These are phyloP conservation scores for Mycena maculata DNA, from an alignment of 768 basidiomycete genomes.

Conservation along the genomic window DNA sequence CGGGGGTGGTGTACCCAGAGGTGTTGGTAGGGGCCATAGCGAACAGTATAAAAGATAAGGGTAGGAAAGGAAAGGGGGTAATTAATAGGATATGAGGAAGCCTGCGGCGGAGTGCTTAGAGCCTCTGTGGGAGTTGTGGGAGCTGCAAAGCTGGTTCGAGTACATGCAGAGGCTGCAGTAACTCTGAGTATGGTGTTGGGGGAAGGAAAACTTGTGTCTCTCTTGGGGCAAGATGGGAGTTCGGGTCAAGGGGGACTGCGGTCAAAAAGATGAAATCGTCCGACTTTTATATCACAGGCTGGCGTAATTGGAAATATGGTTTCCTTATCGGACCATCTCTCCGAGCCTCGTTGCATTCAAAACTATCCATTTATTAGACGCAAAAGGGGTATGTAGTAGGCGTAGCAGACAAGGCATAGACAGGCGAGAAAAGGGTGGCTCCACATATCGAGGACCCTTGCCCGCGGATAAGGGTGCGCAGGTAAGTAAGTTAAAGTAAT, in stretches of 20 bases:
- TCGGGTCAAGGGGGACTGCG: not conserved
- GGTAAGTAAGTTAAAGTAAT: too few relatives aligned
- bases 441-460: constrained; percentile 13
- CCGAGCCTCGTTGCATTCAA: too few relatives aligned
- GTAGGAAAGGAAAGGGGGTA: constrained; percentile 41
- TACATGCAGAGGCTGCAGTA: constrained; percentile 82
- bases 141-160: constrained; percentile 92
- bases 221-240: not conserved
- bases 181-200: constrained; percentile 35
- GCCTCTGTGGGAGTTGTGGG: constrained; percentile 92
- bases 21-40: constrained; percentile 67
- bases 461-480: constrained; percentile 14
- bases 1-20: constrained; percentile 80
- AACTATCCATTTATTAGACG: constrained; percentile 2
- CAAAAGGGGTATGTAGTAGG: constrained; percentile 22
- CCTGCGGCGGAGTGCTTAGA: constrained; percentile 83
- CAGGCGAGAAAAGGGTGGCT: constrained; percentile 10
- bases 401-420: constrained; percentile 18
- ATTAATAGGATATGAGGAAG: constrained; percentile 65
- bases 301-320: not conserved
- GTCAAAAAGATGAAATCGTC: not conserved
- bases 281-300: not conserved
- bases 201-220: not conserved
- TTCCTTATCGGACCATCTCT: constrained; percentile 2
- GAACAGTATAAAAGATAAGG: constrained; percentile 40